Base-by-base conservation (phyloP, 768 basidiomycete genomes). In the Russula earlei region DNA sequence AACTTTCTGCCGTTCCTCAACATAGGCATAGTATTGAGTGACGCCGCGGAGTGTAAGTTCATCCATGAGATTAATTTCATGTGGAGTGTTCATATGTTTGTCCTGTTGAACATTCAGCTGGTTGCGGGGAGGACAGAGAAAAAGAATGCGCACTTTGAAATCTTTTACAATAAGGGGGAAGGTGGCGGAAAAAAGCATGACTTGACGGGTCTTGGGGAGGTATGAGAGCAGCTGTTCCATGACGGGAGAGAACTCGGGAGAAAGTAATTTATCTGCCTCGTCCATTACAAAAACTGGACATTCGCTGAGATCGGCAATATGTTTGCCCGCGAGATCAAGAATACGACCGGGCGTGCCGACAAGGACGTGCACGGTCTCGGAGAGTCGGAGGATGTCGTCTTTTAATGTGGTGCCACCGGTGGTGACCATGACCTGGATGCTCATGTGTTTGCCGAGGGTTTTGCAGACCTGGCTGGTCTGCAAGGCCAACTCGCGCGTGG, bases 11-110 rank as follows among this genome's bases (percentile, higher is more conserved):
- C 91, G 83, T 70, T 99, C 95, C 73, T 99, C 95, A 67, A 99
- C 92, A 72, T 91, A 99, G 64, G 96, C 95, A 69, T 98, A 99
- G 70, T 97, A 99, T 77, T 99, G 95, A 47, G 95, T 98, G 53
- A 99, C 95, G 77, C 95, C 95, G 62, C 91, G 91, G 44, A 99
- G 78, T 49, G 95, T 99, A 60, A 99, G 85, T 78, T 99, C 95
- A 65, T 99, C 95, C 95, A 99, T 99, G 70, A 99, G 85, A 73
- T 99, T 99, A 74, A 97, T 96, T 72, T 96, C 93, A 72, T 95
- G 87, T 5, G 96, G 93, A 59, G 84, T 81, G 59, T 79, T 82
- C 94, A 99, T 97, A 75, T 97, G 88, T 73, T 95, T 93, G 67
- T 92, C 91, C 92, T 94, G 49, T 5, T 51, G 12, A 45, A 54